Evolutionary conservation across 1,284 basidiomycete species (phyloP).

Genomic region (Trichosporon faecale): DNA sequence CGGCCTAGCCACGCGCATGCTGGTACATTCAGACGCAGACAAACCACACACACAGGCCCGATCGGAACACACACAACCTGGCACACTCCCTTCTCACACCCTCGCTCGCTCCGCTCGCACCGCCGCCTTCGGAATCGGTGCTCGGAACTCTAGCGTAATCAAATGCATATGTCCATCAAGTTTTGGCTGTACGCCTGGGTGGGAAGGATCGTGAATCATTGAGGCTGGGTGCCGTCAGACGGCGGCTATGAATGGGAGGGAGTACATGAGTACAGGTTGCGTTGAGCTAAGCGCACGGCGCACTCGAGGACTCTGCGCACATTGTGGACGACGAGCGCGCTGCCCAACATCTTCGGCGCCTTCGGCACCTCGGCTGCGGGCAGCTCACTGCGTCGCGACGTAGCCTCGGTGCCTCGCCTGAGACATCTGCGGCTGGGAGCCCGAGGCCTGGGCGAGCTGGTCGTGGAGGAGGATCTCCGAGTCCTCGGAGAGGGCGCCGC

Average conservation of each 20-base stretch:
- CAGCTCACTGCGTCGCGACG: neutral
- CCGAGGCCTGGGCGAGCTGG: neutral
- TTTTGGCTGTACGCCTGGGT: neutral
- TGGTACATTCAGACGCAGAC: too few relatives aligned
- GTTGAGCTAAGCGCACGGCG: neutral
- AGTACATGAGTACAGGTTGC: neutral
- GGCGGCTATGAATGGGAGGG: neutral
- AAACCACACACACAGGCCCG: too few relatives aligned
- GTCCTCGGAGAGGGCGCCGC: slow-evolving; percentile 27
- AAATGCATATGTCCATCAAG: slow-evolving; percentile 11
- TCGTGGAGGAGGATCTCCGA: slow-evolving; percentile 23
- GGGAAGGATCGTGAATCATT: slow-evolving; percentile 7
- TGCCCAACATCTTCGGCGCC: too few relatives aligned
- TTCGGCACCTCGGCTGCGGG: neutral
- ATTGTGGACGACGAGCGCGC: too few relatives aligned
- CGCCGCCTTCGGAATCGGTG: too few relatives aligned
- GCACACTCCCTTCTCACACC: neutral
- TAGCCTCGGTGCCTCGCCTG: slow-evolving; percentile 21
- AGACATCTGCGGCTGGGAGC: slow-evolving; percentile 7
- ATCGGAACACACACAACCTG: too few relatives aligned
- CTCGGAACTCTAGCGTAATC: neutral
- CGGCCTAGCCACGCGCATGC: too few relatives aligned
- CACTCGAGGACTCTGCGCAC: neutral
- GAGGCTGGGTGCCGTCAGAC: neutral
- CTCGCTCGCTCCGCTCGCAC: neutral